Percentiles rank a stretch among this genome's conserved stretches.
phyloP scores from a whole-genome alignment of 768 basidiomycete species.

The Pholiota conissans region DNA sequence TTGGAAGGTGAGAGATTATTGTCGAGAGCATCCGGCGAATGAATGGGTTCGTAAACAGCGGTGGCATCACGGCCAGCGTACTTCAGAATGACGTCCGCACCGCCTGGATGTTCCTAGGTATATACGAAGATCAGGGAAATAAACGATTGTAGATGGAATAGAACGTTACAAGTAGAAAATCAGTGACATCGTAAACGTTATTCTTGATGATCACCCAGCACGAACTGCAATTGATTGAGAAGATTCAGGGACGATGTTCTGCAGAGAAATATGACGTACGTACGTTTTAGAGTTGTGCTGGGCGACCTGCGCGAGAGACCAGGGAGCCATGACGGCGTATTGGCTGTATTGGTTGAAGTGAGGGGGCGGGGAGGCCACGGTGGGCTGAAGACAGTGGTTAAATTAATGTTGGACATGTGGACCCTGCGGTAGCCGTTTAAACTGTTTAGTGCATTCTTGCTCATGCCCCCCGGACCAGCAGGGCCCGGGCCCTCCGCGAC shows the following conservation, averaged over 20 bases:
- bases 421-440: background rate
- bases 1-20: slow-evolving; percentile 69
- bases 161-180: slow-evolving; percentile 60
- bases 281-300: slow-evolving; percentile 57
- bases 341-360: too few species aligned
- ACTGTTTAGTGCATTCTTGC: background rate
- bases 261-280: slow-evolving; percentile 14
- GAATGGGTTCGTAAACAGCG: slow-evolving; percentile 73
- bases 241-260: slow-evolving; percentile 2
- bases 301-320: slow-evolving; percentile 58
- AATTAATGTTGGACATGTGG: background rate
- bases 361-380: background rate
- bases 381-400: background rate
- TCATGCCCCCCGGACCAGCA: background rate
- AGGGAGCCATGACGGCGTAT: slow-evolving; percentile 38
- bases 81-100: slow-evolving; percentile 75
- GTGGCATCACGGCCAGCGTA: slow-evolving; percentile 90
- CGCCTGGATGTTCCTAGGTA: slow-evolving; percentile 75
- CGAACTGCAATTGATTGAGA: slow-evolving; percentile 40
- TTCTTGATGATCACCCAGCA: slow-evolving; percentile 86
- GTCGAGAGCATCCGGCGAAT: slow-evolving; percentile 79
- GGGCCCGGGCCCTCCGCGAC: background rate
- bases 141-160: background rate
- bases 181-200: slow-evolving; percentile 85
- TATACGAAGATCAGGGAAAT: background rate